These are phyloP conservation scores for Brassica balearica DNA, from an alignment of 441 rosid genomes.

Conservation along the genomic window DNA sequence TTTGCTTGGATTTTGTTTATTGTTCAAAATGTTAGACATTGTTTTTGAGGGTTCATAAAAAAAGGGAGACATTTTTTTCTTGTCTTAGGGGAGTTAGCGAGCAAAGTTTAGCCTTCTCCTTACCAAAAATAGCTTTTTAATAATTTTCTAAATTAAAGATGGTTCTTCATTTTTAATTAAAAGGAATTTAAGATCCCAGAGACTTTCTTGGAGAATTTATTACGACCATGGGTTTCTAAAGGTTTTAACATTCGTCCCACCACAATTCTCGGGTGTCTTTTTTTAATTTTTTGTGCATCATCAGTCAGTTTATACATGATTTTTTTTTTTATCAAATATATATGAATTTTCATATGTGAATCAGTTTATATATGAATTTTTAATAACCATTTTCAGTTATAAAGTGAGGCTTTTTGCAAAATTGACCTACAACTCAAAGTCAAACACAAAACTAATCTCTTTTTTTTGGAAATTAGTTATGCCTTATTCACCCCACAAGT, in stretches of 20 bases:
- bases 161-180: constrained; percentile 9
- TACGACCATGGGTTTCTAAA: constrained; percentile 32
- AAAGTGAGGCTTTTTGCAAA: too few relatives aligned
- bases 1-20: constrained; percentile 37
- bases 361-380: too few relatives aligned
- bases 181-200: constrained; percentile 34
- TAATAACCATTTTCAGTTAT: too few relatives aligned
- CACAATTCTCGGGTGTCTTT: constrained; percentile 13
- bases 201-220: constrained; percentile 33
- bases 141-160: constrained; percentile 27
- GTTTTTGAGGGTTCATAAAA: constrained; percentile 31
- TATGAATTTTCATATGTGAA: too few relatives aligned
- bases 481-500: too few relatives aligned
- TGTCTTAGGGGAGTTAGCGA: constrained; percentile 34
- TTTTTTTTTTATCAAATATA: background rate
- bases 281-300: background rate
- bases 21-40: constrained; percentile 39
- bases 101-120: constrained; percentile 39
- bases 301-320: background rate
- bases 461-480: too few relatives aligned
- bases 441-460: too few relatives aligned
- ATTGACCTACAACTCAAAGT: too few relatives aligned
- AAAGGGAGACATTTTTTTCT: constrained; percentile 24
- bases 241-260: constrained; percentile 24
- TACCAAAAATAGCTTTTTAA: constrained; percentile 39